Base-by-base conservation (phyloP, 1,284 basidiomycete genomes). In the Spongiforma sp. region DNA sequence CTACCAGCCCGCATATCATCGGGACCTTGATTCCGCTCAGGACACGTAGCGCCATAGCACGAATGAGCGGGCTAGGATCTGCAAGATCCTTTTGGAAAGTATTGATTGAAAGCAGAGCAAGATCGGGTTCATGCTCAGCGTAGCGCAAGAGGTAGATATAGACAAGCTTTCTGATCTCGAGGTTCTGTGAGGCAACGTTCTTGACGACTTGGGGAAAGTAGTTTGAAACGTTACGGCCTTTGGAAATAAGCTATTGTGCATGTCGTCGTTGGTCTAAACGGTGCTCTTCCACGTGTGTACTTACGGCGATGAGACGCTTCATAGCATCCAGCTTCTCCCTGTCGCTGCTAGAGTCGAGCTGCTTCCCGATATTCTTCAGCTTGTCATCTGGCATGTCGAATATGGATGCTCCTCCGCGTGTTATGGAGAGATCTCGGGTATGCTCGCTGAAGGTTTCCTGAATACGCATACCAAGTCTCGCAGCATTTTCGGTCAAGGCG, bases 11-110 rank as follows among this genome's bases (percentile, higher is more conserved):
- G 57, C 89, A 93, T 62, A 98, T 94, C 83, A 94, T 93, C 6
- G 91, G 89, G 4, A 98, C 91, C 66, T 90, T 90, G 72, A 99
- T 96, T 12, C 95, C 94, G 65, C 94, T 95, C 54, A 99, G 84
- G 2, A 98, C 95, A n/a, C 96, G 86, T 54, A 98, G 80, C 5
- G 95, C 94, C 95, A 98, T 98, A 15, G 94, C 93, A 34, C 94
- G 88, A 63, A 96, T 96, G 69, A 99, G 87, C 0, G 98, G 97
- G 65, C 92, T 98, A 11, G 90, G 83, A 73, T 99, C 97, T 3
- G 91, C 89, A 24, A 99, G 84, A 79, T 99, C 98, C 77, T 96
- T 95, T 79, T 99, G 98, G 76, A 99, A 99, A 14, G 97, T 98
- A 80, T 99, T 99, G 83, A 99, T 98, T 9, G 96, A 97, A 30